Base-by-base conservation (phyloP, 257 asterid genomes). In the Cordia subcordata region DNA sequence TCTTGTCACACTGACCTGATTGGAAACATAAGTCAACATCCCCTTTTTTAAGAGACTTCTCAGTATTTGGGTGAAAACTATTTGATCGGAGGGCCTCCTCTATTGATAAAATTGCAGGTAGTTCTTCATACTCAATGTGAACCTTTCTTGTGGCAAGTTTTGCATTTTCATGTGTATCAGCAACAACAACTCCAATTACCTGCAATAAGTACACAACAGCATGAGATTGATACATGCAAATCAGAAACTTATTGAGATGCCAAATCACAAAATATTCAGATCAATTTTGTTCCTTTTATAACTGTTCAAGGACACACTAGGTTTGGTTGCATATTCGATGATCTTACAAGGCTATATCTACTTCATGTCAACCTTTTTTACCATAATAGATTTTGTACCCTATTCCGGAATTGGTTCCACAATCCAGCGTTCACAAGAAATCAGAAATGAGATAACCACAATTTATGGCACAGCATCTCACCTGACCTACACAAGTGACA, bases 401-500 rank as follows among this genome's bases (percentile, higher is more conserved):
- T 3, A 27, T 38, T 51, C 17, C 50, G 35, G 6, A 27, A 27
- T 27, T 27, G 35, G 35, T 3, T 27, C 35, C 35, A 27, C 35
- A 27, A 3, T 1, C 35, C 3, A 27, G 6, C 4, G 3, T 1
- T 27, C 13, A 47, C 0, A 22, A 49, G 27, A 9, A 49, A 12
- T 17, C 8, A 18, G 32, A 11, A 18, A 35, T 19, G 16, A n/a
- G 14, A 38, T 35, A 37, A 35, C 18, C 12, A 23, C 50, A 47
- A 33, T 42, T 14, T 6, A 32, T 38, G 32, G 17, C 13, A 8
- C 13, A 67, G 35, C 18, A 46, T 15, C 60, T 57, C 81, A 92
- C 98, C 96, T 92, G 96, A 33, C 99, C 99, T 71, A 86, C 99
- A 68, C 90, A 86, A 16, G 97, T 92, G 62, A 92, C 99, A 37